Evolutionary conservation across 257 asterid genomes (phyloP).

Genomic region (Euphrasia confusa): DNA sequence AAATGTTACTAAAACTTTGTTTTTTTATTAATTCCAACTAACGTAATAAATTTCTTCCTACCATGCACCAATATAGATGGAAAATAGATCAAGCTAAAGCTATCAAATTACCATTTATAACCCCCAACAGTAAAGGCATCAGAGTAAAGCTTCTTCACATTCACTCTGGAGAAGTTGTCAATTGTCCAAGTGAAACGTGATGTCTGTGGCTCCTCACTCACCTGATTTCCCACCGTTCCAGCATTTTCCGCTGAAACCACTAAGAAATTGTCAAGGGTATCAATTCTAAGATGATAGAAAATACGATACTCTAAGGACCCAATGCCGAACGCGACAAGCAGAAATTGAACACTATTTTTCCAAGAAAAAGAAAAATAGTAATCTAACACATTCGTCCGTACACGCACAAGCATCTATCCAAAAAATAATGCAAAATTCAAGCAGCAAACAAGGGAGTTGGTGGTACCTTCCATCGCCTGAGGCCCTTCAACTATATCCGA

Average conservation of each 20-base stretch:
- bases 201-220: constrained; percentile 78
- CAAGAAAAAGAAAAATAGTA: not conserved
- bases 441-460: not conserved
- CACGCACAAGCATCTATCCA: constrained; percentile 8
- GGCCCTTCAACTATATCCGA: constrained; percentile 86
- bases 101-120: constrained; percentile 62
- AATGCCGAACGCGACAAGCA: not conserved
- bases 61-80: constrained; percentile 5
- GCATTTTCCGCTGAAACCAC: constrained; percentile 60
- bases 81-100: constrained; percentile 12
- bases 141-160: constrained; percentile 75
- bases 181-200: constrained; percentile 82
- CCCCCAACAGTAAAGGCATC: constrained; percentile 74
- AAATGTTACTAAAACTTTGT: not conserved
- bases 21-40: not conserved
- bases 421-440: not conserved
- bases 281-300: constrained; percentile 5
- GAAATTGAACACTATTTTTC: constrained; percentile 4
- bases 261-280: constrained; percentile 25
- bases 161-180: constrained; percentile 66
- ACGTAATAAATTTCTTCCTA: constrained; percentile 15
- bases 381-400: not conserved
- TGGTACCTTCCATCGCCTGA: constrained; percentile 95
- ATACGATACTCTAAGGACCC: constrained; percentile 14
- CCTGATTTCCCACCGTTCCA: constrained; percentile 69